phyloP scores from a whole-genome alignment of 1,284 basidiomycete genomes.

The Microbotryum scabiosae region DNA sequence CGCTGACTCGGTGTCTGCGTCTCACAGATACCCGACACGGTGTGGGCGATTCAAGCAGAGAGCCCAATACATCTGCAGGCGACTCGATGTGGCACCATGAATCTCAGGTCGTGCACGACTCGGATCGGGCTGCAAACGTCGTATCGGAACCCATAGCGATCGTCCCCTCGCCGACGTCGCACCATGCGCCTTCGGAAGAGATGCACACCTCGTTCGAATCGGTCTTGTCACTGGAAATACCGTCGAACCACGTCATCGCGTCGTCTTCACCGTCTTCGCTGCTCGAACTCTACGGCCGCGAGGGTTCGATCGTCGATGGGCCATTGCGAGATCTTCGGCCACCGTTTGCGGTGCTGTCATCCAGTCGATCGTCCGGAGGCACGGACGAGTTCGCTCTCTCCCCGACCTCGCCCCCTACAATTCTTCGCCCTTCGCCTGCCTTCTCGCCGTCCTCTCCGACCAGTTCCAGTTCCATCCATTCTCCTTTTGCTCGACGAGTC shows the following conservation, averaged over 20 bases:
- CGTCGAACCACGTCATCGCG: background rate
- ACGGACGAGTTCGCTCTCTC: background rate
- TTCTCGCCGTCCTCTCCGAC: constrained; percentile 1
- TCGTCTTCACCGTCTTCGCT: background rate
- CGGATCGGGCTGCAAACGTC: too few species aligned
- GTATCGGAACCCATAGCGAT: constrained; percentile 8
- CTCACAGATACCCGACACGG: too few species aligned
- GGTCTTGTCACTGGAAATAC: too few species aligned
- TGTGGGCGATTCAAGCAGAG: too few species aligned
- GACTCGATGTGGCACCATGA: too few species aligned
- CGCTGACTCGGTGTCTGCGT: too few species aligned
- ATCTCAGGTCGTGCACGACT: too few species aligned
- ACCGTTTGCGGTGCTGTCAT: background rate
- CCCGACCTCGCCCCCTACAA: background rate
- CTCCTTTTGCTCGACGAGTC: background rate
- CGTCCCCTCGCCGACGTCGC: background rate
- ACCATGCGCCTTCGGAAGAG: background rate
- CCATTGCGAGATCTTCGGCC: constrained; percentile 14
- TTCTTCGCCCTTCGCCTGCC: background rate
- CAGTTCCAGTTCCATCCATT: background rate
- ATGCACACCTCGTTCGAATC: background rate
- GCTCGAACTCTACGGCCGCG: too few species aligned
- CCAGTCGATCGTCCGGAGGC: constrained; percentile 5
- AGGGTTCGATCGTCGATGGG: constrained; percentile 4
- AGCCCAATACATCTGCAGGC: too few species aligned